Percentiles rank a stretch among this genome's conserved stretches.
These are phyloP conservation scores for Eragrostis tef DNA, from an alignment of 202 grass and related monocot genomes.

Conservation along the genomic window DNA sequence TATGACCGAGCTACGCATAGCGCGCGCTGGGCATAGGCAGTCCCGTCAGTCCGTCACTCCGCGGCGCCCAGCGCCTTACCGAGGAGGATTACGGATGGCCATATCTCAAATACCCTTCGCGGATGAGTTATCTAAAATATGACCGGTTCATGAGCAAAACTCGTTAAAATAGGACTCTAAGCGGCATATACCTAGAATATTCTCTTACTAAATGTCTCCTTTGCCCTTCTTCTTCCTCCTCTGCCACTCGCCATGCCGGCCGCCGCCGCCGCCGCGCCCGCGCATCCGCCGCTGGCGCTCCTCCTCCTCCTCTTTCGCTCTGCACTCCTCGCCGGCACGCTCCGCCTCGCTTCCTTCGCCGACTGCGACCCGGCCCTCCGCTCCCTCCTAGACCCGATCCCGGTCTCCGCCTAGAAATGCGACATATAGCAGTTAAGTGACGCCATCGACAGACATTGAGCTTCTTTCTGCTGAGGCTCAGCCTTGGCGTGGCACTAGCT, in stretches of 20 bases:
- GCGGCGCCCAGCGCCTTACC: too few relatives aligned
- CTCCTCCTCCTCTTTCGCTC: conserved; percentile 77
- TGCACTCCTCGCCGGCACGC: conserved; percentile 64
- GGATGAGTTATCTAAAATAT: too few relatives aligned
- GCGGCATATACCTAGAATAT: too few relatives aligned
- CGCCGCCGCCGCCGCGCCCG: conserved; percentile 37
- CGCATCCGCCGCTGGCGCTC: conserved; percentile 47
- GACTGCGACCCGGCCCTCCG: conserved; percentile 67
- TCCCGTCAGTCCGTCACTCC: too few relatives aligned
- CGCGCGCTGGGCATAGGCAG: too few relatives aligned
- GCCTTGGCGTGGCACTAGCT: not conserved
- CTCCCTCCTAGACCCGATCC: conserved; percentile 60
- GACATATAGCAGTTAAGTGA: not conserved
- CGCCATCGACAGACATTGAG: not conserved
- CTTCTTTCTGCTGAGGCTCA: not conserved
- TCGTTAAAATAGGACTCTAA: too few relatives aligned
- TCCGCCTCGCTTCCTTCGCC: conserved; percentile 64
- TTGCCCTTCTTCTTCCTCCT: too few relatives aligned
- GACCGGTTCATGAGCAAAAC: too few relatives aligned
- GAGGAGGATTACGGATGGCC: too few relatives aligned
- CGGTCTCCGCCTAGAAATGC: conserved; percentile 34
- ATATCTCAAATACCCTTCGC: too few relatives aligned
- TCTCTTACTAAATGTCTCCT: too few relatives aligned
- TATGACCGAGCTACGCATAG: too few relatives aligned
- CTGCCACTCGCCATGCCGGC: conserved; percentile 70